Base-by-base conservation (phyloP, 345 rosid species). In the Populus simonii region DNA sequence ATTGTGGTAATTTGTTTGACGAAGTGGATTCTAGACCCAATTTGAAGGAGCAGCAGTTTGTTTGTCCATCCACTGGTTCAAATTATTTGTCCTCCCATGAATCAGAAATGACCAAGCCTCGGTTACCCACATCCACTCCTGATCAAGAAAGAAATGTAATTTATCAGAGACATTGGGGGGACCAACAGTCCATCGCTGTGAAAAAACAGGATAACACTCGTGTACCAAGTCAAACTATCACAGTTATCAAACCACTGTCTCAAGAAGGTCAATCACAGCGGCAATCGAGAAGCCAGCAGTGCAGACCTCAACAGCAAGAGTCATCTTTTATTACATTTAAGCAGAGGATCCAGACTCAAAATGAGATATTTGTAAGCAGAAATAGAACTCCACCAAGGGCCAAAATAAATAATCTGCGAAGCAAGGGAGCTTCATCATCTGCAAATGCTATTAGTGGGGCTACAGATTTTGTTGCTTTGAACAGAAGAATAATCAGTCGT, bases 1-100 rank as follows among this genome's bases (percentile, higher is more conserved):
- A 89, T 23, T 93, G 92, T 80, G 90, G 94, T 75, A 90, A 89
- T 69, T 69, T 91, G 83, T 78, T 89, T 66, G 91, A 90, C 79
- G 85, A 79, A 7, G 74, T 80, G 74, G 88, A 81, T 80, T 84
- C 83, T 0, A 61, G 74, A 79, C 73, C 70, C 2, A 66, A 75
- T 65, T 53, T 72, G 73, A 87, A 85, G 62, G 81, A 87, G 17
- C 81, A 66, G 73, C 55, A 67, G 38, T 78, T 57, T 65, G 76
- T 25, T 78, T 81, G 61, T 78, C 55, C 77, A 2, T 74, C 83
- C 41, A 62, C 78, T 63, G 68, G 71, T 63, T 43, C 82, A 39
- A 62, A 82, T 74, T 74, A 63, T 72, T 43, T 70, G 68, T 78
- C 82, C 15, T 73, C 75, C 63, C 81, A 68, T 2, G 88, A 73